Percentiles rank a stretch among this genome's conserved stretches.
phyloP scores from a whole-genome alignment of 441 rosid genomes.

The Erysimum cheiri region DNA sequence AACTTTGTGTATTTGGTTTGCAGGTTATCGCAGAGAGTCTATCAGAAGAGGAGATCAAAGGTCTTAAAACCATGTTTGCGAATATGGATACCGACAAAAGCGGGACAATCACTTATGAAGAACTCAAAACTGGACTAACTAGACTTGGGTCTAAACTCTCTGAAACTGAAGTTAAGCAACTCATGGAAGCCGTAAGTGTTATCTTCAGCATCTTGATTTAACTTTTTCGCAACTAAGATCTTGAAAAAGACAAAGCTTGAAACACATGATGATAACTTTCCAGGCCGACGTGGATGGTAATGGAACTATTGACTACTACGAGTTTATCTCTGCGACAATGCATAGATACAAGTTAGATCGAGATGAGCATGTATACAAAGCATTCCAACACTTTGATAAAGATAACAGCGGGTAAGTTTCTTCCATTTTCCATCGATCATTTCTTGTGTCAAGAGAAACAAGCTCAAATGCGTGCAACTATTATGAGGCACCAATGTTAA shows the following conservation, averaged over 20 bases:
- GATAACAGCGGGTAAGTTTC: constrained; percentile 84
- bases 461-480: background rate
- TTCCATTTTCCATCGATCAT: background rate
- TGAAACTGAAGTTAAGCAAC: constrained; percentile 89
- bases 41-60: constrained; percentile 92
- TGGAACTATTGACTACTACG: constrained; percentile 81
- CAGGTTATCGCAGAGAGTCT: constrained; percentile 93
- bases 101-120: constrained; percentile 93
- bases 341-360: constrained; percentile 76
- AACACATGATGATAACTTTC: constrained; percentile 14
- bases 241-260: background rate
- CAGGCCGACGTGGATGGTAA: constrained; percentile 99
- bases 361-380: constrained; percentile 87
- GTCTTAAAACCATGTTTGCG: constrained; percentile 88
- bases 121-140: constrained; percentile 81
- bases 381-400: constrained; percentile 90
- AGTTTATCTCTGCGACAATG: constrained; percentile 94
- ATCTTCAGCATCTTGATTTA: constrained; percentile 12
- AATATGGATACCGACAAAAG: constrained; percentile 94
- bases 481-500: background rate
- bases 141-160: constrained; percentile 88
- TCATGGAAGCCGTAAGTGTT: constrained; percentile 95
- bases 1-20: constrained; percentile 25
- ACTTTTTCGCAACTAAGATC: background rate
- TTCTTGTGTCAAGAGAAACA: background rate